These are phyloP conservation scores for Botrytis pseudocinerea DNA, from an alignment of 2,329 filamentous ascomycete genomes.

Conservation along the genomic window DNA sequence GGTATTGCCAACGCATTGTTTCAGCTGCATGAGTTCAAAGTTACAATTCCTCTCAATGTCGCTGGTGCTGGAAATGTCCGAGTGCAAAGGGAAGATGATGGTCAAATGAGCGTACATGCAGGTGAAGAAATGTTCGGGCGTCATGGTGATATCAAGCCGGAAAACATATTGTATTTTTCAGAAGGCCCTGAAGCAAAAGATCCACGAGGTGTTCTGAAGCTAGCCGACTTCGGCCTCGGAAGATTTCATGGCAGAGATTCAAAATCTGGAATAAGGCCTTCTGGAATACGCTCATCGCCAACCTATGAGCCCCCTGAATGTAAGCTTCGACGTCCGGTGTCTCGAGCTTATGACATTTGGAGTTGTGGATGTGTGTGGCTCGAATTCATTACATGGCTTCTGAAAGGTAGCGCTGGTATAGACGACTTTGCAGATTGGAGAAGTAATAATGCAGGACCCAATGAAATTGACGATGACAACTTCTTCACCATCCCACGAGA, in stretches of 20 bases:
- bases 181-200: slow-evolving; percentile 38
- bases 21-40: slow-evolving; percentile 35
- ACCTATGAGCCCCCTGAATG: slow-evolving; percentile 47
- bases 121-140: slow-evolving; percentile 37
- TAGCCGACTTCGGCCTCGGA: slow-evolving; percentile 33
- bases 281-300: slow-evolving; percentile 28
- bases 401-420: slow-evolving; percentile 34
- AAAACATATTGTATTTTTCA: slow-evolving; percentile 32
- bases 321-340: slow-evolving; percentile 37
- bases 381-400: slow-evolving; percentile 43
- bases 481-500: slow-evolving; percentile 30
- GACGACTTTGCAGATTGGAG: slow-evolving; percentile 27
- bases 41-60: slow-evolving; percentile 19
- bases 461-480: slow-evolving; percentile 28
- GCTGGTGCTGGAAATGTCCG: slow-evolving; percentile 19
- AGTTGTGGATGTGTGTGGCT: slow-evolving; percentile 43
- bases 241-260: slow-evolving; percentile 42
- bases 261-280: slow-evolving; percentile 35
- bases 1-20: slow-evolving; percentile 37
- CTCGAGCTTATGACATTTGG: slow-evolving; percentile 44
- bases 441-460: not conserved
- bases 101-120: slow-evolving; percentile 21
- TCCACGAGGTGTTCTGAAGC: slow-evolving; percentile 26
- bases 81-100: not conserved
- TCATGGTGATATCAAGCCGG: slow-evolving; percentile 35